These are phyloP conservation scores for Thelonectria rubi DNA, from an alignment of 2,329 filamentous ascomycete genomes.

Conservation along the genomic window DNA sequence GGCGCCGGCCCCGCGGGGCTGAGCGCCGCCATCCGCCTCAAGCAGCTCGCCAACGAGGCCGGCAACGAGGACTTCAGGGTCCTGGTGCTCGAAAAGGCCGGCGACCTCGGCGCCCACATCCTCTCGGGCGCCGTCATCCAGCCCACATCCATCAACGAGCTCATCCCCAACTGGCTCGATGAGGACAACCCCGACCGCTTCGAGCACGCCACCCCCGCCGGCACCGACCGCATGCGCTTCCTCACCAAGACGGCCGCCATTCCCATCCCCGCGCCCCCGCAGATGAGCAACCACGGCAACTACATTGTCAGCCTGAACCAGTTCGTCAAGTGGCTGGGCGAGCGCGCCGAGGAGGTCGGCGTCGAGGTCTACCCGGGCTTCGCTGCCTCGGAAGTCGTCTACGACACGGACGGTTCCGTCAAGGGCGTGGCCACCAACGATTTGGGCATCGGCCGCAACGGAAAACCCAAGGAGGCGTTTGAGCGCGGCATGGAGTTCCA, in stretches of 20 bases:
- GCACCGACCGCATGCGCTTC: constrained; percentile 89
- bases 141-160: constrained; percentile 85
- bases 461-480: constrained; percentile 87
- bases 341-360: constrained; percentile 94
- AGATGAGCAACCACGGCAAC: constrained; percentile 98
- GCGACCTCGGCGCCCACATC: constrained; percentile 93
- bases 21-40: constrained; percentile 90
- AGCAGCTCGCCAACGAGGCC: constrained; percentile 92
- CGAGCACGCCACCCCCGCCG: constrained; percentile 85
- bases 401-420: constrained; percentile 85
- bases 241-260: constrained; percentile 82
- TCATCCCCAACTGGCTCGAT: constrained; percentile 92
- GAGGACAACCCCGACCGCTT: constrained; percentile 90
- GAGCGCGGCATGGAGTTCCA: constrained; percentile 99
- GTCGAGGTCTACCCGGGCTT: constrained; percentile 98
- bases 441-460: constrained; percentile 81
- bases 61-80: constrained; percentile 97
- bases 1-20: constrained; percentile 95
- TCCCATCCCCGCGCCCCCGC: constrained; percentile 86
- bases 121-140: constrained; percentile 96
- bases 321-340: constrained; percentile 93
- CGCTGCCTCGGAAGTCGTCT: constrained; percentile 91
- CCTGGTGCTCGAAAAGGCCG: constrained; percentile 91
- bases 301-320: constrained; percentile 97
- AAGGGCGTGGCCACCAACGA: constrained; percentile 97